Base-by-base conservation (phyloP, 1,139 yeast species). In the Scheffersomyces parashehatae region DNA sequence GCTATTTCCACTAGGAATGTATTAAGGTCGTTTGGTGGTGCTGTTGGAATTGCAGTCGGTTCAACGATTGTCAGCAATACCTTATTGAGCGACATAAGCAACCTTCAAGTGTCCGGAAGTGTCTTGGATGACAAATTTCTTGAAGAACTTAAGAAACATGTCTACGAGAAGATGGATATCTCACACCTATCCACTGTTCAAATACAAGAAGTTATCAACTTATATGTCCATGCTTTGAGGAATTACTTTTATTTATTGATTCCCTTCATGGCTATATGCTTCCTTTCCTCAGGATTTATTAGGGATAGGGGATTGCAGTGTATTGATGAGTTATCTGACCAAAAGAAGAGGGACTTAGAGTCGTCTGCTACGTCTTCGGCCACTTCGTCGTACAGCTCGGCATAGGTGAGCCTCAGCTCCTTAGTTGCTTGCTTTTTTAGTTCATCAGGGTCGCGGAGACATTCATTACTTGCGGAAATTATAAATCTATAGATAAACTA, bases 1-100 rank as follows among this genome's bases (percentile, higher is more conserved):
- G 79, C 79, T 8, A 79, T 79, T 8, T 70, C 82, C 3, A 68
- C 81, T 1, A 65, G 85, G 55, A 79, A 79, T 50, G 75, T 79
- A 9, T 50, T 77, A 39, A 59, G 85, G 46, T 73, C 79, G 1
- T 68, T 80, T 40, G 85, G 85, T 32, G 83, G 82, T 24, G 75
- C 84, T 1, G 49, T 77, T 33, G 83, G 83, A 0, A 59, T 79
- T 36, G 81, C 83, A 0, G 56, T 73, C 2, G 65, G 69, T 14
- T 69, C 75, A 0, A 61, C 74, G 12, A 68, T 77, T 10, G 60
- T 77, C 35, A 67, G 78, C 30, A 76, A 74, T 49, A 57, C 68
- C 1, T 56, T 75, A 41, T 48, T 66, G 26, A 42, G 46, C 14
- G 53, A 64, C 29, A 47, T 71, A n/a, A 47, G 52, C 12, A 15